Base-by-base conservation (phyloP, 257 asterid species). In the Scutellaria minor region DNA sequence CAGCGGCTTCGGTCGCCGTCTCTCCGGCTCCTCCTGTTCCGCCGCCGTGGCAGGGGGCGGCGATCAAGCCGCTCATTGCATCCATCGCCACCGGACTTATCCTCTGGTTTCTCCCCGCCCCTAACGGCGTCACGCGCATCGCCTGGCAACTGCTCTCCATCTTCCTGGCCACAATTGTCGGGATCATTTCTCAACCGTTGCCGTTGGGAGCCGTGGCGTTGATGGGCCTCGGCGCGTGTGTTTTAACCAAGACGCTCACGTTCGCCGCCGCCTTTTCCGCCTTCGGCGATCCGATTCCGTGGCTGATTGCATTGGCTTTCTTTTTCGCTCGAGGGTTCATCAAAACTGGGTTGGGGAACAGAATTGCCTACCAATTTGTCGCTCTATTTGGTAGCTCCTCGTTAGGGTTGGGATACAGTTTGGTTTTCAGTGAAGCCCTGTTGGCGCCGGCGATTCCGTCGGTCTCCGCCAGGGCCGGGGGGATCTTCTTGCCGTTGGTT, bases 391-490 rank as follows among this genome's bases (percentile, higher is more conserved):
- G 99, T 3, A 89, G 97, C 81, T 86, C 96, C n/a, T 81, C 95
- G 24, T 72, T 94, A 47, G 99, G 99, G 10, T 72, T 91, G 24
- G 99, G 99, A 2, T 94, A 94, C 75, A 91, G 97, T 82, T 83
- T 94, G 65, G 99, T 94, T 51, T 89, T 94, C 69, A 91, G 99
- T 10, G 97, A 94, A 69, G 99, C 99, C 10, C 85, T 94, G 10
- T 82, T 94, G 63, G 99, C 97, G 7, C 99, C 97, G 5, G 99
- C 99, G 1, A 91, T 94, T 37, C 99, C 99, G 6, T 91, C 97
- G 0, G 99, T 94, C 48, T 94, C 99, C 0, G 99, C 99, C 0
- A 83, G 97, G 18, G 99, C 99, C 1, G 99, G 97, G 15, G 99
- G 99, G 56, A 94, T 94, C 27, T 94, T 94, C 72, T 60, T 94